Percentiles rank a stretch among this genome's conserved stretches.
Evolutionary conservation across 805 yeast genomes (phyloP).

Genomic region (Candida morakotiae): DNA sequence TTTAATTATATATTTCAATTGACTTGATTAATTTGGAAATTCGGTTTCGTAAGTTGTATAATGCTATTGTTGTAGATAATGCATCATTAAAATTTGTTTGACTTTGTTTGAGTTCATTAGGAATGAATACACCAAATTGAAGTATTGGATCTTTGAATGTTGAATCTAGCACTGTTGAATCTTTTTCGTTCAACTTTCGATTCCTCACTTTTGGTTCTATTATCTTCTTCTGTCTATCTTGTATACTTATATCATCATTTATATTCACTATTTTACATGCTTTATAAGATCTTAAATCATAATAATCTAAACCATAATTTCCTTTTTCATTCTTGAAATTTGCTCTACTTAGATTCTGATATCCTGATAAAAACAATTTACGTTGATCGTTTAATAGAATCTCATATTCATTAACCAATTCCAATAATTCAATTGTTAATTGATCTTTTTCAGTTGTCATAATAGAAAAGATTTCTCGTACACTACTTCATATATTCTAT

Average conservation of each 20-base stretch:
- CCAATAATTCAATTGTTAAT: conserved; percentile 20
- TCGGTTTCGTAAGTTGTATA: conserved; percentile 17
- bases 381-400: conserved; percentile 15
- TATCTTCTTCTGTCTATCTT: conserved; percentile 9
- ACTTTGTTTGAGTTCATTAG: conserved; percentile 34
- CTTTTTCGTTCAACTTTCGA: conserved; percentile 7
- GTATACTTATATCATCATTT: conserved; percentile 4
- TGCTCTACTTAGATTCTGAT: conserved; percentile 42
- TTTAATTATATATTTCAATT: conserved; percentile 13
- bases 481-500: conserved; percentile 7
- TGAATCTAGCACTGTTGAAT: conserved; percentile 1
- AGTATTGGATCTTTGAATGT: conserved; percentile 29
- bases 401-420: conserved; percentile 31
- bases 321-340: conserved; percentile 30
- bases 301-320: conserved; percentile 36
- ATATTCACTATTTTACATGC: conserved; percentile 18
- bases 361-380: conserved; percentile 29
- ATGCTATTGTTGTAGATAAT: conserved; percentile 18
- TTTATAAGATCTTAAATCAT: conserved; percentile 33
- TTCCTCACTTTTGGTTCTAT: conserved; percentile 7
- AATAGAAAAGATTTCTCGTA: background rate
- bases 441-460: conserved; percentile 11
- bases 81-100: conserved; percentile 35
- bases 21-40: conserved; percentile 16
- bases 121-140: conserved; percentile 47